A percentile compares a stretch with the other conserved stretches of the same genome.
These are phyloP conservation scores for Salix udensis DNA, from an alignment of 345 rosid genomes.

Conservation along the genomic window DNA sequence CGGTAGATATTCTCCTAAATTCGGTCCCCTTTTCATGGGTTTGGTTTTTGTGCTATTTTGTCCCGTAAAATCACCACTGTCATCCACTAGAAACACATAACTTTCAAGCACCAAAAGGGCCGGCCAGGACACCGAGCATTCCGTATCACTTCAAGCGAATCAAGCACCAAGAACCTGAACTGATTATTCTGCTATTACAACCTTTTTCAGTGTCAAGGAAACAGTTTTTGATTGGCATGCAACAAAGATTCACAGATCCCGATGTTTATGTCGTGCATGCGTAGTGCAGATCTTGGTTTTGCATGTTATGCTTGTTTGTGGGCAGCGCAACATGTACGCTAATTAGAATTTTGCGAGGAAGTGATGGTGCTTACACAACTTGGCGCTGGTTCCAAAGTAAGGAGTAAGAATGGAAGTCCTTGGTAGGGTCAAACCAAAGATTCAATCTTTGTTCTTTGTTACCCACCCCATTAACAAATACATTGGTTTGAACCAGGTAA, in stretches of 20 bases:
- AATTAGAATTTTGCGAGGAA: background rate
- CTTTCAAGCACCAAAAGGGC: background rate
- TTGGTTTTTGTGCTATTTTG: background rate
- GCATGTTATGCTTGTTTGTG: background rate
- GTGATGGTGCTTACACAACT: slow-evolving; percentile 59
- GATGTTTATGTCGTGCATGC: background rate
- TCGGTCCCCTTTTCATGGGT: background rate
- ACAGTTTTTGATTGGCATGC: background rate
- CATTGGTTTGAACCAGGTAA: slow-evolving; percentile 78
- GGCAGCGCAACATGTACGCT: background rate
- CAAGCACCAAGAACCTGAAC: background rate
- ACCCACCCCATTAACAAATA: slow-evolving; percentile 88
- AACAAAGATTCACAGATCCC: background rate
- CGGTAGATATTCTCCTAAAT: background rate
- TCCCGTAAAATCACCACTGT: background rate
- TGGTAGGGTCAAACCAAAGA: slow-evolving; percentile 97
- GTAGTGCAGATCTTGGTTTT: background rate
- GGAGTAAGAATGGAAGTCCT: slow-evolving; percentile 82
- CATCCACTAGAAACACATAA: background rate
- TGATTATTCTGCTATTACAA: too few species aligned
- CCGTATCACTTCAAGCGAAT: too few species aligned
- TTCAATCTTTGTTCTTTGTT: slow-evolving; percentile 87
- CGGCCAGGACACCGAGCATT: background rate
- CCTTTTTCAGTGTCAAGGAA: background rate
- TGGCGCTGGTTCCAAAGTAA: slow-evolving; percentile 76